Base-by-base conservation (phyloP, 1,139 yeast species). In the Nakaseomyces nivariensis region DNA sequence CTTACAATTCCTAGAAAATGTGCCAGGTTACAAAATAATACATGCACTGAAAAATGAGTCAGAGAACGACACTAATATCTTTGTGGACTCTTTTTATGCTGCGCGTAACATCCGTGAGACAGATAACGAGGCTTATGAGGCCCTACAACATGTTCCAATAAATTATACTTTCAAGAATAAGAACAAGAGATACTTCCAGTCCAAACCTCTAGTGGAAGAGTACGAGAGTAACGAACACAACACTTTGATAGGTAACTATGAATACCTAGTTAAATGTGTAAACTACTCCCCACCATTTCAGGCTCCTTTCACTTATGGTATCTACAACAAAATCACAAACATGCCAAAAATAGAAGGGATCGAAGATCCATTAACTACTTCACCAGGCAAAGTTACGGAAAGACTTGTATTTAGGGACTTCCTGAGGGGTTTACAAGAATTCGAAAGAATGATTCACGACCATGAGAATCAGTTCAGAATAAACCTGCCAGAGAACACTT, bases 201-300 rank as follows among this genome's bases (percentile, higher is more conserved):
- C 78, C 34, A 73, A 89, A 22, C 89, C 89, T 1, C 67, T 84
- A 51, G 71, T 86, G 13, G 85, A 81, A 40, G 86, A 82, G 58
- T 79, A 79, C 50, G 72, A 71, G 5, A 62, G 54, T 51, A 58
- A 56, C 47, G 60, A 60, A 25, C 66, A 63, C 25, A 62, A 64
- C 22, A 61, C 59, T 38, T 51, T 55, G 43, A 53, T 58, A 13
- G 57, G 64, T 13, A 60, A 58, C 48, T 68, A 59, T 49, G 54
- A 70, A 46, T 71, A 71, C 7, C 63, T 64, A 40, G 77, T 84
- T 51, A 76, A 76, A 54, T 81, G 76, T 47, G 77, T 85, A 36
- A 85, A 84, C 60, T 86, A 85, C 62, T 80, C 94, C 1, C 95
- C 95, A 1, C 94, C 94, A 10, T 86, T 85, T 70, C 95, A 86